A percentile compares a stretch with the other conserved stretches of the same genome.
Evolutionary conservation across 768 basidiomycete species (phyloP).

Genomic region (Rhodotorula sphaerocarpa): DNA sequence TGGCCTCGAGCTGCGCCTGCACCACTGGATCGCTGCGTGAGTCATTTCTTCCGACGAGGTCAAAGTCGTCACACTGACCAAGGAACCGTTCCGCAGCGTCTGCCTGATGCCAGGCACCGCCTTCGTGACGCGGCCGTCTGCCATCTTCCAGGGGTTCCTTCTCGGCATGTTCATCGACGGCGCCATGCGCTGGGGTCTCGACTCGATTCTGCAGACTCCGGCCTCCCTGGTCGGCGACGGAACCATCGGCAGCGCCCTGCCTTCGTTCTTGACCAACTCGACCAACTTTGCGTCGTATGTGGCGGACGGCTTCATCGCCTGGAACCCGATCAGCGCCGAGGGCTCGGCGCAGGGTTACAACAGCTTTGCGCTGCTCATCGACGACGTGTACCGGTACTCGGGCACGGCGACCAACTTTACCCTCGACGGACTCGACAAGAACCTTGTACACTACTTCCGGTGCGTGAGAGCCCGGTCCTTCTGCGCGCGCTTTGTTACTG

Average conservation of each 20-base stretch:
- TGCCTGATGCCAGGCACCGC: conserved; percentile 66
- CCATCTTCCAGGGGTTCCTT: conserved; percentile 70
- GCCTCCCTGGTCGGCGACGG: conserved; percentile 67
- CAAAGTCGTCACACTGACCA: neutral
- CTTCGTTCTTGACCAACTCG: conserved; percentile 63
- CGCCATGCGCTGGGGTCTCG: conserved; percentile 64
- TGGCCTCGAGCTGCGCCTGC: conserved; percentile 59
- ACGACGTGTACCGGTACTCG: conserved; percentile 73
- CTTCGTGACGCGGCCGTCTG: conserved; percentile 70
- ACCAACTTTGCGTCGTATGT: conserved; percentile 52
- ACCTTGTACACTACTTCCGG: conserved; percentile 63
- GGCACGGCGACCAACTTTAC: conserved; percentile 64
- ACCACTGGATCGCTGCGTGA: conserved; percentile 67
- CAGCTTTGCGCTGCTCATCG: conserved; percentile 64
- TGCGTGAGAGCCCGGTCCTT: conserved; percentile 46
- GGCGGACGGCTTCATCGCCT: conserved; percentile 46
- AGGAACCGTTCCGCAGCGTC: conserved; percentile 43
- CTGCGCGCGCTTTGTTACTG: neutral
- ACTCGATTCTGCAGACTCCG: conserved; percentile 66
- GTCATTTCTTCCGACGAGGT: neutral
- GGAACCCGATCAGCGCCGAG: conserved; percentile 48
- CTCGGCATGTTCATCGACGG: conserved; percentile 60
- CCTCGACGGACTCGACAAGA: conserved; percentile 54
- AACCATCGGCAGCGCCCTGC: conserved; percentile 59
- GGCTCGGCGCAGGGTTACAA: conserved; percentile 50